These are phyloP conservation scores for Termitomyces sp. DNA, from an alignment of 768 basidiomycete species.

Conservation along the genomic window DNA sequence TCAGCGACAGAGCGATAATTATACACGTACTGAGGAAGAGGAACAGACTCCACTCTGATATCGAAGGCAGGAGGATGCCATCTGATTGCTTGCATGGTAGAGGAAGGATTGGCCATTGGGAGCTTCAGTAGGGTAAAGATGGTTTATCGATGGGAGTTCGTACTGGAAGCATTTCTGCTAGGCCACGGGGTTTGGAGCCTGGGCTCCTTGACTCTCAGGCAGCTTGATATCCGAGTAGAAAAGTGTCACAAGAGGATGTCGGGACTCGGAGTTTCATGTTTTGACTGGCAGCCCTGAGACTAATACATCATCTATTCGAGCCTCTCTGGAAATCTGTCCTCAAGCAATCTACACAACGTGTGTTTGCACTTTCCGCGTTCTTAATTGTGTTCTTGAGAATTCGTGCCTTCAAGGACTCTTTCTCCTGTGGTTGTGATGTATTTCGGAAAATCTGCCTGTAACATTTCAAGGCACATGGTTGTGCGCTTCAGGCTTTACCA, in stretches of 20 bases:
- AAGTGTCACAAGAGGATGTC: not conserved
- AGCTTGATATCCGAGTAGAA: not conserved
- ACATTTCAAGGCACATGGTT: not conserved
- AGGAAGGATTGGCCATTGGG: not conserved
- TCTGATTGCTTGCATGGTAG: conserved; percentile 38
- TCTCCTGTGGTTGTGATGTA: no score
- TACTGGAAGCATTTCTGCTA: not conserved
- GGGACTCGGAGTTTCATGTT: not conserved
- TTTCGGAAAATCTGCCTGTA: not conserved
- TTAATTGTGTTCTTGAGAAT: not conserved
- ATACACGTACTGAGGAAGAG: conserved; percentile 40
- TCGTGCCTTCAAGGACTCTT: not conserved
- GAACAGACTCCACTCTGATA: conserved; percentile 60
- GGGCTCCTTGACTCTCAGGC: not conserved
- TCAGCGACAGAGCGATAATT: not conserved
- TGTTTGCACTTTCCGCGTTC: not conserved
- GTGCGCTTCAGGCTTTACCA: no score
- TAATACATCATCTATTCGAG: no score
- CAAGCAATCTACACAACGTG: not conserved
- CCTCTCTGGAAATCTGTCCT: not conserved
- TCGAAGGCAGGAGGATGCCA: conserved; percentile 68
- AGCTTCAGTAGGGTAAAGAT: not conserved
- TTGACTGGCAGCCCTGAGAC: no score
- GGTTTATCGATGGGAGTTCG: not conserved
- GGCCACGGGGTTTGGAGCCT: not conserved